Evolutionary conservation across 2,329 filamentous ascomycete genomes (phyloP), one percentile per base, ranked within the genome.

Genomic region (Diaporthe caulivora): DNA sequence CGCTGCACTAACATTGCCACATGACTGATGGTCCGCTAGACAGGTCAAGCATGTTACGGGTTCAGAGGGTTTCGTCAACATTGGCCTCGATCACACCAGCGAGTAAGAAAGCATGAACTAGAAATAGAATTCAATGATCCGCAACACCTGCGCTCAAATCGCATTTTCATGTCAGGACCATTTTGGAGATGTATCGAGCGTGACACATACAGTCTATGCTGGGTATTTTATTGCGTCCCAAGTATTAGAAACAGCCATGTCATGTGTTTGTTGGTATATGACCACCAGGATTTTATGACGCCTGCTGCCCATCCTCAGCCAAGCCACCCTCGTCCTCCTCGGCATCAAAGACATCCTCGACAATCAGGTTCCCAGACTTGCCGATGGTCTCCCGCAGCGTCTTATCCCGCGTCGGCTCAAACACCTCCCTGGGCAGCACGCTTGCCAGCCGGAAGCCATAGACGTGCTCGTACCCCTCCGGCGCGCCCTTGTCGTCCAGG

Each of bases 371-470:
- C 3, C 93, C 95, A 76, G 94, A 95, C 77, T 92, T 88, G 4
- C 96, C 95, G 80, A 98, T 92, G 77, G 90, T 90, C 76, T 94
- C 90, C 37, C 88, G 88, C 78, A 98, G 88, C 29, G 90, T 92
- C 5, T 89, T 91, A 0, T 89, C 89, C 49, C 86, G 85, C 71
- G 91, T 90, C 7, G 95, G 85, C 75, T 93, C 92, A 81, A 94
- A 96, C 42, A 97, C 94, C 74, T 92, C 90, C 68, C 97, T 88
- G 8, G 97, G 97, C 88, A 99, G 91, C 0, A 95, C 92, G 34
- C 93, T 94, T 3, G 96, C 95, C 57, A 99, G 90, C 72, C 90
- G 90, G 83, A 99, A 99, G n/a, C 85, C 85, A 84, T 97, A 99
- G 77, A 92, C 86, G 81, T 98, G 95, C 77, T 92, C 86, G 80